Evolutionary conservation across 768 basidiomycete species (phyloP), one percentile per base, ranked within the genome.

Genomic region (Piloderma croceum): DNA sequence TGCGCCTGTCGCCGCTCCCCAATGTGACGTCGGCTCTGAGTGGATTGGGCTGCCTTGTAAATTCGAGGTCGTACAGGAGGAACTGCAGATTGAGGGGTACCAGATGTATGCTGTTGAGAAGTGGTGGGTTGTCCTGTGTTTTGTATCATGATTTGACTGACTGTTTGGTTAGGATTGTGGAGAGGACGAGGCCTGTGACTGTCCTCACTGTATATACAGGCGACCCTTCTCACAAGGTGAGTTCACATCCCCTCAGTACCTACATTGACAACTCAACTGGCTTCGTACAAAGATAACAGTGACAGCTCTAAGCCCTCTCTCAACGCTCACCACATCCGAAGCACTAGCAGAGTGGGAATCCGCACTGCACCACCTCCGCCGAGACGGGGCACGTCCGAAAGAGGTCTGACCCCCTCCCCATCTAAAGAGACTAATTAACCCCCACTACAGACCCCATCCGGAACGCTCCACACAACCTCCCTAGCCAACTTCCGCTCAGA

Each of bases 21-120:
- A 23, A 41, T 41, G 42, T n/a, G 49, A 51, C 25, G 33, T 49
- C 48, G 56, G 48, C 12, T 39, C 50, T 21, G 20, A 52, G 23
- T 76, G 76, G 74, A 59, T 77, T 13, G 69, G 68, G 1, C 53
- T 62, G 7, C 66, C 68, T 15, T 64, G 65, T 35, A 65, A 61
- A 36, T 77, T 81, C 45, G 69, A 73, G 50, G 59, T 77, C 41
- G 68, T 69, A 6, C 64, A 71, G 25, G 68, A 74, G 24, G 59
- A 62, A 13, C 49, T 79, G 34, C 62, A 77, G 33, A 54, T 86
- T 18, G 54, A 67, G 15, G 81, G 81, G 1, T 88, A 80, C 61
- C 88, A 90, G 62, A 69, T 90, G 41, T 91, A 90, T 56, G 88
- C 86, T 0, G 89, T 91, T 7, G 83, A 90, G 67, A 84, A 84